Evolutionary conservation across 129 eudicot genomes (phyloP), one percentile per base, ranked within the genome.

Genomic region (Artemisia argyi): DNA sequence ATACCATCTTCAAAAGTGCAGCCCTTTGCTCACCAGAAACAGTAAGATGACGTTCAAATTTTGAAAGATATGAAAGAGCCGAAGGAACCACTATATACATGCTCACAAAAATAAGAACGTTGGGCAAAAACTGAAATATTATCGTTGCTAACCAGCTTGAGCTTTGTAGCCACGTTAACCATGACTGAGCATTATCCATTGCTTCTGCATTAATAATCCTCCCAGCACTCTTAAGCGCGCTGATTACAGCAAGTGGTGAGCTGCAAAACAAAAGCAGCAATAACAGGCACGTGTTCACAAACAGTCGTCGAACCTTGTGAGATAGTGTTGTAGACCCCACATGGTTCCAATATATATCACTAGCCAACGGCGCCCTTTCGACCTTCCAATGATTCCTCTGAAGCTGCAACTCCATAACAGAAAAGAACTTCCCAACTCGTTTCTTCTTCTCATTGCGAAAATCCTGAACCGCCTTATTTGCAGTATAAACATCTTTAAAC

Each of bases 331-430:
- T 54, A 3, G 99, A 84, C 24, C 99, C 97, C 76, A 95, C 69
- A 80, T 95, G 96, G 71, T 95, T 95, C 99, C 99, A 95, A 68
- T 95, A 95, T 57, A 95, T 85, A 71, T 95, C 99, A 44, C 90
- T 88, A 1, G 99, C 99, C 68, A 95, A 74, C 0, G 99, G 99
- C 7, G 97, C 99, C 78, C 90, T 73, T 78, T 95, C 97, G 19
- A 95, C 97, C 74, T 84, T 95, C 99, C 97, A 95, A 8, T 87
- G 97, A 76, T 95, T 95, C 76, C 96, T 91, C 68, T 95, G 95
- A 19, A 91, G 77, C 49, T 91, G 95, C 86, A 95, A 82, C 83
- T 95, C 99, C 68, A 72, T 76, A 7, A 95, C 73, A 0, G 99
- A 86, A 51, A 91, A 95, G 82, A 95, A 95, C 80, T 88, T 88